Conservation (phyloP, 2,329 filamentous ascomycete species). For the Aspergillus glaucus region DNA sequence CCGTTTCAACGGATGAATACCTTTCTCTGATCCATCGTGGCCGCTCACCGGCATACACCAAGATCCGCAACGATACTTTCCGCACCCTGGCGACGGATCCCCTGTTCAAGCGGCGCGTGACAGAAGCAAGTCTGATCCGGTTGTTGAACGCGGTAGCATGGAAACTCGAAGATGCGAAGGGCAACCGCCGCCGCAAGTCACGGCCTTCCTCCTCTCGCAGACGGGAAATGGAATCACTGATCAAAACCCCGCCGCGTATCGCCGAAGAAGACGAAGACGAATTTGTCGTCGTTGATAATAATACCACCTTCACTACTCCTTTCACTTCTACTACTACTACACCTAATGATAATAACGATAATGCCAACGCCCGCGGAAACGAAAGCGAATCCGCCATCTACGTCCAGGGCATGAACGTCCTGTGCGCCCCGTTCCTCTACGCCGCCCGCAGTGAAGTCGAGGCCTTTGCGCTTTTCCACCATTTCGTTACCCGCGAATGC, state of each 20-base stretch:
- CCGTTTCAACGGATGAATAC: constrained; percentile 81
- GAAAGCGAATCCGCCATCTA: constrained; percentile 71
- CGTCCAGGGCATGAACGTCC: constrained; percentile 97
- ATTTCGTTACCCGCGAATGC: constrained; percentile 78
- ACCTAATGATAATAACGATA: background rate
- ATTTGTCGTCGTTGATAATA: constrained; percentile 42
- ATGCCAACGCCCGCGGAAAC: constrained; percentile 25
- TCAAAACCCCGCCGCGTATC: constrained; percentile 33
- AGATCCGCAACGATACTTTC: constrained; percentile 98
- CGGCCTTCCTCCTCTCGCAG: constrained; percentile 38
- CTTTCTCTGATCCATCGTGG: constrained; percentile 86
- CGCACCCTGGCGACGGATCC: constrained; percentile 93
- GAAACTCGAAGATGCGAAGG: constrained; percentile 73
- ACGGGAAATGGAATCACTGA: constrained; percentile 41
- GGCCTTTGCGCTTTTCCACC: constrained; percentile 85
- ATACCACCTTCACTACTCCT: background rate
- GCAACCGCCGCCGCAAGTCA: constrained; percentile 27
- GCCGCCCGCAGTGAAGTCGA: constrained; percentile 90
- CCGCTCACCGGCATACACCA: constrained; percentile 88
- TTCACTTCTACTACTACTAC: background rate
- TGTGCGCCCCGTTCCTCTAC: constrained; percentile 92
- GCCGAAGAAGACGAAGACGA: constrained; percentile 34
- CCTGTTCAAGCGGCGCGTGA: constrained; percentile 91
- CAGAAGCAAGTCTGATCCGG: constrained; percentile 88
- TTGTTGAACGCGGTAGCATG: constrained; percentile 93